Base-by-base conservation (phyloP, 192 early-diverging fungal genomes). In the Bifiguratus adelaidae region DNA sequence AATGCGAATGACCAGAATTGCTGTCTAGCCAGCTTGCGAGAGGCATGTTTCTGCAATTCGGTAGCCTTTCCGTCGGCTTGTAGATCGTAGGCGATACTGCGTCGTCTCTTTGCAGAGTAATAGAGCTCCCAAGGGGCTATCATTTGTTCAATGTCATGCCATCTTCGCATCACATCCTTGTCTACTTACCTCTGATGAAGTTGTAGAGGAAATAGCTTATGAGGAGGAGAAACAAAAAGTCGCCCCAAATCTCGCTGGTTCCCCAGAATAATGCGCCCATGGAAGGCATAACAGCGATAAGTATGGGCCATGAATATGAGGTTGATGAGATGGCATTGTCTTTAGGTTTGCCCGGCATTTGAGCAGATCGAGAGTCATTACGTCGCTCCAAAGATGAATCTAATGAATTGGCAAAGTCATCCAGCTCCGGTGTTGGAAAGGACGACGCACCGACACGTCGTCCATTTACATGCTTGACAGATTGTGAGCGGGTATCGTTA, bases 91-190 rank as follows among this genome's bases (percentile, higher is more conserved):
- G 53, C 26, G 13, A 61, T 25, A 19, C 62, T 42, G 30, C 76
- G 61, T 45, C 73, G 53, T 13, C 62, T 66, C 25, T 67, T 47
- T 12, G 76, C 70, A 24, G 70, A 56, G 47, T 78, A 61, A 52
- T 78, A 78, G 22, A 72, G 58, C 22, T 72, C 62, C 76, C 76
- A 78, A 13, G 76, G 76, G 0, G 73, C 76, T 78, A 58, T 36
- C 32, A 13, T 34, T 34, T 11, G 32, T 13, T 34, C 32, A 11
- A 34, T 34, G 15, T 34, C 15, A 34, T 34, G 32, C 15, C 11
- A 34, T 34, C 11, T 34, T 34, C 41, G 11, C 41, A 42, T 42
- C 15, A 42, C 0, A 42, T 21, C 20, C 41, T 42, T 42, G n/a
- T 23, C 16, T 12, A 38, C 37, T 64, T 74, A 73, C 76, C 76